These are phyloP conservation scores for Haplosporangium sp. DNA, from an alignment of 371 early-diverging fungal species.

Conservation along the genomic window DNA sequence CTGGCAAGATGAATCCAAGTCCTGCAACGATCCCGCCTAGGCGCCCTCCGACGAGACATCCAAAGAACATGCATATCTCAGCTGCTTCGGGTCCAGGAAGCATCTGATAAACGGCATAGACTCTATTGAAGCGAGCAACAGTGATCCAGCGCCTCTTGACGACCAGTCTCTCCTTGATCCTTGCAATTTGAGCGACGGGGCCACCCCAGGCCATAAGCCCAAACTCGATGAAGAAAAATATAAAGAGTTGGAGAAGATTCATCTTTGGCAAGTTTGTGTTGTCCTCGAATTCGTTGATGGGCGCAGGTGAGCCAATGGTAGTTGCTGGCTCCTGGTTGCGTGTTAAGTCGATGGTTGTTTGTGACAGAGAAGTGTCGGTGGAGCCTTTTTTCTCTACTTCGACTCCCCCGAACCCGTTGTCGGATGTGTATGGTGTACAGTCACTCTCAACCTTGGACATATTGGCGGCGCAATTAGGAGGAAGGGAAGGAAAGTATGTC, in stretches of 20 bases:
- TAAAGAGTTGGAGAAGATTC: conserved; percentile 12
- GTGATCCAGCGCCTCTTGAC: conserved; percentile 58
- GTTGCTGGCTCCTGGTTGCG: not conserved
- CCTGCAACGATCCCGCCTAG: conserved; percentile 58
- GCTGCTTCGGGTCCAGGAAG: conserved; percentile 63
- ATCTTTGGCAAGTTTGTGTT: conserved; percentile 55
- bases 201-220: conserved; percentile 62
- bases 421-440: conserved; percentile 64
- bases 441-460: conserved; percentile 55
- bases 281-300: conserved; percentile 56
- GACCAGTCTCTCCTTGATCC: conserved; percentile 56
- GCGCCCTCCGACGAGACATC: conserved; percentile 56
- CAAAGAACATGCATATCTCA: conserved; percentile 62
- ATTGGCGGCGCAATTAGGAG: too few relatives aligned
- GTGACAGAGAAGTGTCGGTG: conserved; percentile 5
- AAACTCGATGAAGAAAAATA: conserved; percentile 47
- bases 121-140: conserved; percentile 50
- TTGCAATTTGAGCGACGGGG: conserved; percentile 60
- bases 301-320: conserved; percentile 1
- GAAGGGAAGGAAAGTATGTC: too few relatives aligned
- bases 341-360: conserved; percentile 1
- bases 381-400: conserved; percentile 44
- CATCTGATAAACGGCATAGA: conserved; percentile 61
- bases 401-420: too few relatives aligned
- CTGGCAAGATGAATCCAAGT: conserved; percentile 58